phyloP scores from a whole-genome alignment of 2,329 filamentous ascomycete species.

The Cryphonectria radicalis region DNA sequence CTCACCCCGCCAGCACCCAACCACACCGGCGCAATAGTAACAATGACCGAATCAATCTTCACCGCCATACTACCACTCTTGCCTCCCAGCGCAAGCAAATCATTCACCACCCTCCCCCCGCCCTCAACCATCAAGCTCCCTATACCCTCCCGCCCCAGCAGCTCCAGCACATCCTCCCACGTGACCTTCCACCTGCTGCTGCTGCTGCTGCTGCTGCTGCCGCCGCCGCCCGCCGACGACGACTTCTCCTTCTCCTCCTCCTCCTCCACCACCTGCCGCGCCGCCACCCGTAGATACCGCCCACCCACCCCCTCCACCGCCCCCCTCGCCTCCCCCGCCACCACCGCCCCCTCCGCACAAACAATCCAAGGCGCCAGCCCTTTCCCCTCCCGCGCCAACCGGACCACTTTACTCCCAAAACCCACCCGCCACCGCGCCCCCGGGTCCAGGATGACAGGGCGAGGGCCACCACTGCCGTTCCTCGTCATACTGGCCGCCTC shows the following conservation, averaged over 20 bases:
- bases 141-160: constrained; percentile 64
- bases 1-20: constrained; percentile 82
- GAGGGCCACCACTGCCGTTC: constrained; percentile 48
- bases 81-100: constrained; percentile 63
- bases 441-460: constrained; percentile 83
- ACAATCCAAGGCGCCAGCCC: constrained; percentile 79
- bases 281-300: constrained; percentile 52
- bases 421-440: constrained; percentile 71
- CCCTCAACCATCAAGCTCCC: constrained; percentile 91
- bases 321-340: constrained; percentile 43
- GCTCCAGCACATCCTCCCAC: constrained; percentile 68
- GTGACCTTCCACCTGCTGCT: constrained; percentile 50
- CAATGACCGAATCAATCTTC: constrained; percentile 73
- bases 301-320: constrained; percentile 57
- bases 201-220: constrained; percentile 31
- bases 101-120: constrained; percentile 80
- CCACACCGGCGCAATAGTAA: constrained; percentile 90
- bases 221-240: constrained; percentile 20
- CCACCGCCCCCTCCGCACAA: constrained; percentile 51
- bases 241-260: constrained; percentile 29
- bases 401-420: constrained; percentile 65
- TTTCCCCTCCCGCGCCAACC: constrained; percentile 63
- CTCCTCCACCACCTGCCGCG: constrained; percentile 41
- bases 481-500: constrained; percentile 48
- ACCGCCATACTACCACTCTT: constrained; percentile 45